Conservation (phyloP, 2,329 filamentous ascomycete species). For the Calonectria montana region DNA sequence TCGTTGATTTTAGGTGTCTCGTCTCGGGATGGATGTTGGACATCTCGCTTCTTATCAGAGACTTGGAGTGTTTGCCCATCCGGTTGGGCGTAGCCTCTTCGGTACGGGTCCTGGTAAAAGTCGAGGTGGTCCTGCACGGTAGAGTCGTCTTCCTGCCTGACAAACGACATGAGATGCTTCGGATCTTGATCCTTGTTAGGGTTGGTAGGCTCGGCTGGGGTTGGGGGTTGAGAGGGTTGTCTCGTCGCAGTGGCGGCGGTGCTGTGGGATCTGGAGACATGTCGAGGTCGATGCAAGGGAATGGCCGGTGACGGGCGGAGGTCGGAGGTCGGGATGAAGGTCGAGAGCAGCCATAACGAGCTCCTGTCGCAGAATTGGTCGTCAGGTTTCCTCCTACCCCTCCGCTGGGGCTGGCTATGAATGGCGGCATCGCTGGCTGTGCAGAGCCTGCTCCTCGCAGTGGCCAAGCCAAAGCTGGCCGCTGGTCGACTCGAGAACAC, state of each 20-base stretch:
- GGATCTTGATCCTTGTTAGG: constrained; percentile 17
- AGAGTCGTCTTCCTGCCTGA: constrained; percentile 61
- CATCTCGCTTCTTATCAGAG: constrained; percentile 62
- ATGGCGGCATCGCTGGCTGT: constrained; percentile 29
- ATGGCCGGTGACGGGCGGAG: constrained; percentile 29
- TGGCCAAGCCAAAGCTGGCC: constrained; percentile 40
- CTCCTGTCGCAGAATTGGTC: constrained; percentile 46
- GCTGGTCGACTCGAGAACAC: constrained; percentile 61
- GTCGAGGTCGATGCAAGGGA: constrained; percentile 31
- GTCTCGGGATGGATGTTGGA: constrained; percentile 56
- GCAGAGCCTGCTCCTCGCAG: constrained; percentile 43
- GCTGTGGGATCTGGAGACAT: constrained; percentile 40
- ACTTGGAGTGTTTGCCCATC: constrained; percentile 61
- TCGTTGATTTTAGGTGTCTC: constrained; percentile 52
- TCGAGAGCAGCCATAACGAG: constrained; percentile 55
- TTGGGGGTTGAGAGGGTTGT: constrained; percentile 20
- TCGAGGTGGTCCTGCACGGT: constrained; percentile 65
- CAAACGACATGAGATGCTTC: constrained; percentile 58
- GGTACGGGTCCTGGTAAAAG: constrained; percentile 64
- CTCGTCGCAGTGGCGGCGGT: constrained; percentile 35
- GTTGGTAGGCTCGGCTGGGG: background rate
- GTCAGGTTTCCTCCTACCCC: constrained; percentile 18
- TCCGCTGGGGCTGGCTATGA: constrained; percentile 22
- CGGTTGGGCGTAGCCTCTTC: constrained; percentile 63
- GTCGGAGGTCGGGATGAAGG: constrained; percentile 48